Evolutionary conservation across 495 filamentous ascomycete genomes (phyloP).

Genomic region (Polyplosphaeria fusca): DNA sequence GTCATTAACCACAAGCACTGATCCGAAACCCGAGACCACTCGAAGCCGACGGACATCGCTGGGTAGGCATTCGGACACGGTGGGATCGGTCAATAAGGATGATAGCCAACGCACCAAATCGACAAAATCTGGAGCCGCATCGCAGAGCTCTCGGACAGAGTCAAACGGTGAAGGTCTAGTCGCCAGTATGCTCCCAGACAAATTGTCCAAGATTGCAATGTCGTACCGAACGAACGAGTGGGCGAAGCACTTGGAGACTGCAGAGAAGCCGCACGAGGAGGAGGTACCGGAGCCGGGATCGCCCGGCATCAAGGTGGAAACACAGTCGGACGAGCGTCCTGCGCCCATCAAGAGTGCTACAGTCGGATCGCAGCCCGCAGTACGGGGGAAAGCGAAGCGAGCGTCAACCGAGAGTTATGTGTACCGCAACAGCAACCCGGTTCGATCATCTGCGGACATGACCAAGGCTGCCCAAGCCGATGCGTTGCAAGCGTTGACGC

Average conservation of each 20-base stretch:
- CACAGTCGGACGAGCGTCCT: slow-evolving; percentile 25
- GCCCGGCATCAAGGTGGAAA: slow-evolving; percentile 37
- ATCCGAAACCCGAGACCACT: slow-evolving; percentile 18
- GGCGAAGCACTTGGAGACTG: slow-evolving; percentile 82
- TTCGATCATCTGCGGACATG: slow-evolving; percentile 15
- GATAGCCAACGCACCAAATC: slow-evolving; percentile 26
- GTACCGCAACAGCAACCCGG: slow-evolving; percentile 12
- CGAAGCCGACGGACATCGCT: slow-evolving; percentile 5
- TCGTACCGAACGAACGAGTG: slow-evolving; percentile 93
- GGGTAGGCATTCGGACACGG: slow-evolving; percentile 2
- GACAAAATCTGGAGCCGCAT: slow-evolving; percentile 38
- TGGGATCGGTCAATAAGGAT: slow-evolving; percentile 6
- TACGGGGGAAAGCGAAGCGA: slow-evolving; percentile 5
- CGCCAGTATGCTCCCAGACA: slow-evolving; percentile 52
- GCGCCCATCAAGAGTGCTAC: slow-evolving; percentile 17
- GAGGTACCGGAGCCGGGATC: slow-evolving; percentile 36
- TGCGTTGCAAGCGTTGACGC: slow-evolving; percentile 6
- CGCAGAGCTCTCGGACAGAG: slow-evolving; percentile 42
- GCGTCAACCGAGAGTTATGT: slow-evolving; percentile 9
- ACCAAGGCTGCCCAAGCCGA: neutral
- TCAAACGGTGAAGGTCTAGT: slow-evolving; percentile 43
- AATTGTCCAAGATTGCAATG: slow-evolving; percentile 68
- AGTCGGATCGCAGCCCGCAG: neutral
- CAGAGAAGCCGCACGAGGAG: slow-evolving; percentile 73
- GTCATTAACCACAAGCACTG: slow-evolving; percentile 31